These are phyloP conservation scores for Magnusiomyces tetraspermus DNA, from an alignment of 1,139 yeast species.

Conservation along the genomic window DNA sequence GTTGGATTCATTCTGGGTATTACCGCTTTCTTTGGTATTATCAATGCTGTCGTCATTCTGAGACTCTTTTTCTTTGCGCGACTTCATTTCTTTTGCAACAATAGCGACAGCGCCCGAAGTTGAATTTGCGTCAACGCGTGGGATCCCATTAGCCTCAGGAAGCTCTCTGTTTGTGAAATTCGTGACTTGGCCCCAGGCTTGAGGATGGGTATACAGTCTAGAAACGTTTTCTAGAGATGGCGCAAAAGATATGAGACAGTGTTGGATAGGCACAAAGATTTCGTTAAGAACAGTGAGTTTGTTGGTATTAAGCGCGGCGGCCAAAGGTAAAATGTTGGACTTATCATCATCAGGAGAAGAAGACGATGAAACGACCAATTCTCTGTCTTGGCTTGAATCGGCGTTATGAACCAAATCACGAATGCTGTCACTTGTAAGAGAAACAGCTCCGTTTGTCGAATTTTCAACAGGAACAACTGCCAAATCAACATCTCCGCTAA, in stretches of 20 bases:
- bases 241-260: conserved; percentile 51
- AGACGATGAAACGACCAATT: not conserved
- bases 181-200: conserved; percentile 91
- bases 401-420: conserved; percentile 48
- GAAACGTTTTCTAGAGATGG: conserved; percentile 38
- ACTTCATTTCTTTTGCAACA: conserved; percentile 29
- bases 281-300: conserved; percentile 51
- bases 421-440: conserved; percentile 69
- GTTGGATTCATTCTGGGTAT: not conserved
- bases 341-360: not conserved
- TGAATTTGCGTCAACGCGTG: conserved; percentile 53
- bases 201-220: conserved; percentile 83
- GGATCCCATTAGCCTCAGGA: conserved; percentile 16
- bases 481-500: conserved; percentile 41
- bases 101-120: conserved; percentile 78
- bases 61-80: not conserved
- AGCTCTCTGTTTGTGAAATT: conserved; percentile 39
- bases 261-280: conserved; percentile 74
- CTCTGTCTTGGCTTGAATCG: conserved; percentile 9
- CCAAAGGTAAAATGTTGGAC: not conserved
- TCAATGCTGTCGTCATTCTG: not conserved
- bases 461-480: conserved; percentile 91
- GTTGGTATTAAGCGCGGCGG: conserved; percentile 5
- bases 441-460: conserved; percentile 91
- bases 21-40: not conserved